Percentiles rank a stretch among this genome's conserved stretches.
phyloP scores from a whole-genome alignment of 2,329 filamentous ascomycete genomes.

The Pseudomassariella vexata region DNA sequence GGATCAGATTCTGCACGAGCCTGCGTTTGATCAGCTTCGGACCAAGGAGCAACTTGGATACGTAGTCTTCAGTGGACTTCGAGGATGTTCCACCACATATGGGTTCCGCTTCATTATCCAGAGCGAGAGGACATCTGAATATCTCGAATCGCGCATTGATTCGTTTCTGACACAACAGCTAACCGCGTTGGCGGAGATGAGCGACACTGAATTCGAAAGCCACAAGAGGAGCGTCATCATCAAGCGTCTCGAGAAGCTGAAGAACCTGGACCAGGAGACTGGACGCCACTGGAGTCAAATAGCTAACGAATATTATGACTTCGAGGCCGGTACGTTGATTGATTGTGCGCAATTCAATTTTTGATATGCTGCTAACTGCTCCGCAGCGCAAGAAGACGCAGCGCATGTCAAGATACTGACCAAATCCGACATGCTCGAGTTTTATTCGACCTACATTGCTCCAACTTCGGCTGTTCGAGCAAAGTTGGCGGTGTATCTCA shows the following conservation, averaged over 20 bases:
- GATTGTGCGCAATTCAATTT: no score
- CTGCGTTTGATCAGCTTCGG: slow-evolving; percentile 86
- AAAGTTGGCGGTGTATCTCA: slow-evolving; percentile 80
- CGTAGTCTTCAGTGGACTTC: slow-evolving; percentile 80
- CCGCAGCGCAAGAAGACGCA: slow-evolving; percentile 71
- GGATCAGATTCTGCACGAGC: slow-evolving; percentile 87
- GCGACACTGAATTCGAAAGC: slow-evolving; percentile 76
- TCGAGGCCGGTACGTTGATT: slow-evolving; percentile 67
- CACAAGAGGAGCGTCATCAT: slow-evolving; percentile 88
- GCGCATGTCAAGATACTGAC: slow-evolving; percentile 66
- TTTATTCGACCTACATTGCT: slow-evolving; percentile 70
- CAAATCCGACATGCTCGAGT: slow-evolving; percentile 73
- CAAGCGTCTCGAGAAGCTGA: slow-evolving; percentile 82
- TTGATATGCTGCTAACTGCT: slow-evolving; percentile 14
- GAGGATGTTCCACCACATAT: slow-evolving; percentile 68
- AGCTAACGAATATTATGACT: slow-evolving; percentile 81
- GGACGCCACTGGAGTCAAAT: slow-evolving; percentile 81
- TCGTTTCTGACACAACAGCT: slow-evolving; percentile 54
- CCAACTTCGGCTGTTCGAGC: slow-evolving; percentile 67
- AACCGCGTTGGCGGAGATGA: slow-evolving; percentile 42
- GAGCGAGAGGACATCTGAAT: slow-evolving; percentile 78
- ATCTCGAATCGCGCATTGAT: slow-evolving; percentile 83
- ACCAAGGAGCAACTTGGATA: slow-evolving; percentile 98
- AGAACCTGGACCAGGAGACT: slow-evolving; percentile 84
- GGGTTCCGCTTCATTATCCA: slow-evolving; percentile 90